phyloP scores from a whole-genome alignment of 208 protist genomes.

The Angomonas ambiguus region DNA sequence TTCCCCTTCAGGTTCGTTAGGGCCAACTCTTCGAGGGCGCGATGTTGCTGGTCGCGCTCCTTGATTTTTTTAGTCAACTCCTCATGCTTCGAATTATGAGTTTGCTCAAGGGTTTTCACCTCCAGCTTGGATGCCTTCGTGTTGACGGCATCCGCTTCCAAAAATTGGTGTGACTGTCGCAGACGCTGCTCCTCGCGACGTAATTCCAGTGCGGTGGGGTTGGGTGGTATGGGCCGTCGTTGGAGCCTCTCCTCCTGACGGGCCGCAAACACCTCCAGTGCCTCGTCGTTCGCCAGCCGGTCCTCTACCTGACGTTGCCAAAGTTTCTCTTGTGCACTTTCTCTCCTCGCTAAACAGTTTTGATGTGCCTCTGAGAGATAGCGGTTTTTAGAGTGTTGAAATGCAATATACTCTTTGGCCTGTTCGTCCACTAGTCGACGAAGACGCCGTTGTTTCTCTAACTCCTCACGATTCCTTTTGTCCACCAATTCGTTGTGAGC shows the following conservation, averaged over 20 bases:
- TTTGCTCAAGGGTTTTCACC: conserved; percentile 2
- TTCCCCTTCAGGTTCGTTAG: neutral
- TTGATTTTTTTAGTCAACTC: conserved; percentile 14
- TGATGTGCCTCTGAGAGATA: conserved; percentile 15
- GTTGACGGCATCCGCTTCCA: conserved; percentile 24
- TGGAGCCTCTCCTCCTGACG: conserved; percentile 21
- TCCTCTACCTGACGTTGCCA: conserved; percentile 26
- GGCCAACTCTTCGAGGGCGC: conserved; percentile 7
- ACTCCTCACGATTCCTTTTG: conserved; percentile 16
- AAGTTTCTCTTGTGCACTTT: conserved; percentile 18
- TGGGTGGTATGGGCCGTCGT: conserved; percentile 31
- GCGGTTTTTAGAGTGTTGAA: conserved; percentile 34
- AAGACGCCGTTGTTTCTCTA: conserved; percentile 10
- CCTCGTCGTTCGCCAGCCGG: conserved; percentile 35
- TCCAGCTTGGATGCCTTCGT: conserved; percentile 15
- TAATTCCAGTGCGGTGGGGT: conserved; percentile 19
- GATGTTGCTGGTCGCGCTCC: conserved; percentile 13
- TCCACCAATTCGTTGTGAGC: neutral
- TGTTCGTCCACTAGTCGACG: conserved; percentile 38
- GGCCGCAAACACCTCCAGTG: conserved; percentile 31
- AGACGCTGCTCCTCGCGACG: conserved; percentile 36
- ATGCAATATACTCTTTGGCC: conserved; percentile 43
- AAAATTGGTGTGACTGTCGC: conserved; percentile 22
- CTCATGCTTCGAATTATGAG: neutral
- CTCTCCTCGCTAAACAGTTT: conserved; percentile 9